Evolutionary conservation across 306 rosid genomes (phyloP).

Genomic region (Cucurbita moschata): DNA sequence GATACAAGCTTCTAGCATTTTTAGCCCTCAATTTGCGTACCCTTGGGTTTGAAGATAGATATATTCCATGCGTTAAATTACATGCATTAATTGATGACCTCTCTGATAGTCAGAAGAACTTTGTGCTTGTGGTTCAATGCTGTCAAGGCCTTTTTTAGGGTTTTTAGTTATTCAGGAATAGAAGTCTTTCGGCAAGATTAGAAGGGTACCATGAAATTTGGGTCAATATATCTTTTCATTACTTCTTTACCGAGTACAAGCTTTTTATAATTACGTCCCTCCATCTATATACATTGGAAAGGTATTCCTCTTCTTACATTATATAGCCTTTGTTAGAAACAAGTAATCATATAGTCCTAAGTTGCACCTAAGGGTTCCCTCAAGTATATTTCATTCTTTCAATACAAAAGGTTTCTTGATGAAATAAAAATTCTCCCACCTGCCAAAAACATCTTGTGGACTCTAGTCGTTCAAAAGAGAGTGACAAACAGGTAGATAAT

Average conservation of each 20-base stretch:
- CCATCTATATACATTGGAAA: not conserved
- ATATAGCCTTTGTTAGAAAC: not conserved
- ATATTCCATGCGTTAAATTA: not conserved
- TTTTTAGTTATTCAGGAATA: not conserved
- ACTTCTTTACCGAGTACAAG: not conserved
- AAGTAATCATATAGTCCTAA: not conserved
- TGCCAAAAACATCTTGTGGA: not conserved
- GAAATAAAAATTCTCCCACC: not conserved
- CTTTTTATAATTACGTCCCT: not conserved
- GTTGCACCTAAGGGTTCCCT: not conserved
- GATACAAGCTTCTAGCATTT: not conserved
- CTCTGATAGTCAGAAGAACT: not conserved
- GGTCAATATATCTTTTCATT: not conserved
- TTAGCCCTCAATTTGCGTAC: not conserved
- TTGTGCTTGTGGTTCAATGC: not conserved
- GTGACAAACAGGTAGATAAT: not conserved
- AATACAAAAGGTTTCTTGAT: not conserved
- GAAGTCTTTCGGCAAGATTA: not conserved
- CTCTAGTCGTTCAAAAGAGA: not conserved
- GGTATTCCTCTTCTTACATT: not conserved
- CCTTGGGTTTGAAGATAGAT: not conserved
- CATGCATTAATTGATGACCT: not conserved
- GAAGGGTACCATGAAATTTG: not conserved
- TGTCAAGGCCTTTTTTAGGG: not conserved
- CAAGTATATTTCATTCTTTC: not conserved